Conservation (phyloP, 2,329 filamentous ascomycete genomes). For the Colletotrichum phormii region DNA sequence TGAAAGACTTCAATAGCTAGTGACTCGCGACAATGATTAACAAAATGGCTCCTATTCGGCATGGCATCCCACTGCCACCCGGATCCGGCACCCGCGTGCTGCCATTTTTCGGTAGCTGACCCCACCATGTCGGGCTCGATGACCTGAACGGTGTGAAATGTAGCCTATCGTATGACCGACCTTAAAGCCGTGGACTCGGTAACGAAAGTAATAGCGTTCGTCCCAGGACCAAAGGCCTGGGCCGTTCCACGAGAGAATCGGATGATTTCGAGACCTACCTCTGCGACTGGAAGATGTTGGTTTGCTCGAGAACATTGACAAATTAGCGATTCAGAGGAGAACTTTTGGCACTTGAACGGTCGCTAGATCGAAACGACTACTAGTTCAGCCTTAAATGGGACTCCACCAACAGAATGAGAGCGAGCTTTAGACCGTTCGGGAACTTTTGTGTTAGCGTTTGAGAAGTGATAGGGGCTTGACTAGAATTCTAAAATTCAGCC, state of each 20-base stretch:
- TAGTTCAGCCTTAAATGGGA: background rate
- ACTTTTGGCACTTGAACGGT: background rate
- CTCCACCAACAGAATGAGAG: background rate
- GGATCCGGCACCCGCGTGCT: conserved; percentile 7
- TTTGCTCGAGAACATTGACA: background rate
- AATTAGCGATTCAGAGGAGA: background rate
- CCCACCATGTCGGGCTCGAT: conserved; percentile 8
- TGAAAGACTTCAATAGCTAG: background rate
- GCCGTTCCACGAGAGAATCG: background rate
- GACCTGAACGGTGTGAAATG: background rate
- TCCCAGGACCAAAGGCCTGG: background rate
- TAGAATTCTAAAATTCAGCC: background rate
- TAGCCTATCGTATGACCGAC: background rate
- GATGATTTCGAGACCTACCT: background rate
- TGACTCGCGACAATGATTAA: background rate
- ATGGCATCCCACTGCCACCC: background rate
- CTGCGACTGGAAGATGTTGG: background rate
- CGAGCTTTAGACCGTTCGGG: background rate
- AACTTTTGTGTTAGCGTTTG: background rate
- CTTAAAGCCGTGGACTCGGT: background rate
- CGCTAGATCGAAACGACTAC: background rate
- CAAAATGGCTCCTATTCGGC: conserved; percentile 3
- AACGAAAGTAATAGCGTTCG: background rate
- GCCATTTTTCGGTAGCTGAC: background rate
- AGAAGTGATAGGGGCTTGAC: background rate